Percentiles rank a stretch among this genome's conserved stretches.
phyloP scores from a whole-genome alignment of 2,329 filamentous ascomycete species.

The Neospermospora avenae region DNA sequence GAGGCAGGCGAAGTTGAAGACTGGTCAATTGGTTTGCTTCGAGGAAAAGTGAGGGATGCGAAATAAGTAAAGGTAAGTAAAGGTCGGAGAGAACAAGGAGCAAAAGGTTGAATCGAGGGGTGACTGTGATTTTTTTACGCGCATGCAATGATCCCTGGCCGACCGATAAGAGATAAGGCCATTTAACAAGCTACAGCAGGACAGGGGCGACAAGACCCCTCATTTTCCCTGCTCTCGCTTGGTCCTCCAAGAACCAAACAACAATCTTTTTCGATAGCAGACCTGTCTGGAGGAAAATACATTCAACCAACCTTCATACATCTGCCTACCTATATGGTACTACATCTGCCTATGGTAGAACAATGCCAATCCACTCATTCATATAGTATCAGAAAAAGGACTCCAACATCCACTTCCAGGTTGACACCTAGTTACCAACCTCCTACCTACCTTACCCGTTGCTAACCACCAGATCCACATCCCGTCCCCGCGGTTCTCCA shows the following conservation, averaged over 20 bases:
- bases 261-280: too few relatives aligned
- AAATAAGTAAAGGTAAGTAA: background rate
- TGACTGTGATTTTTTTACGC: conserved; percentile 6
- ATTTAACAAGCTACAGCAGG: background rate
- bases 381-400: too few relatives aligned
- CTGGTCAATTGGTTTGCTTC: background rate
- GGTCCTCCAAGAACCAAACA: background rate
- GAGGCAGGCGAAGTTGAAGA: background rate
- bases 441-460: background rate
- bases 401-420: too few relatives aligned
- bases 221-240: background rate
- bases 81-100: background rate
- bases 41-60: background rate
- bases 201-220: too few relatives aligned
- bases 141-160: background rate
- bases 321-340: too few relatives aligned
- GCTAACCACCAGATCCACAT: background rate
- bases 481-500: background rate
- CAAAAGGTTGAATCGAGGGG: background rate
- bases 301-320: too few relatives aligned
- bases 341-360: too few relatives aligned
- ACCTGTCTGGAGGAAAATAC: too few relatives aligned
- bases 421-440: too few relatives aligned
- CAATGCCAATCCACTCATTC: too few relatives aligned
- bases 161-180: conserved; percentile 9